These are phyloP conservation scores for Aspergillus chevalieri DNA, from an alignment of 2,329 filamentous ascomycete genomes.

Conservation along the genomic window DNA sequence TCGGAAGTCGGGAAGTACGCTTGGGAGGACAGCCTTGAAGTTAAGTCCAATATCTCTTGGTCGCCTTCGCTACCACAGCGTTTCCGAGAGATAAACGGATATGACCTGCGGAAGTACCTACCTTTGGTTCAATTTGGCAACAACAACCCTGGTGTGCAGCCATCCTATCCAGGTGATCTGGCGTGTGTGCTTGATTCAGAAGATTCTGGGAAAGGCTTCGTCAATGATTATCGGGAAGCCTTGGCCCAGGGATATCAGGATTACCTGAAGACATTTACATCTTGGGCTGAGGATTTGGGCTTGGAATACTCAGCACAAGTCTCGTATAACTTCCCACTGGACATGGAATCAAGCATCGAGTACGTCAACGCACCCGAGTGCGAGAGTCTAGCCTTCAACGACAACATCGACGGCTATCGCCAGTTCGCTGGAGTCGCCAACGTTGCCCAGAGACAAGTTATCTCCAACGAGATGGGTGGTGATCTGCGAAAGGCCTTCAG, in stretches of 20 bases:
- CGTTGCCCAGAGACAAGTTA: conserved; percentile 30
- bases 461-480: conserved; percentile 37
- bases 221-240: conserved; percentile 6
- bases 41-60: conserved; percentile 29
- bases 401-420: conserved; percentile 33
- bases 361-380: conserved; percentile 33
- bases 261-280: conserved; percentile 23
- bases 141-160: conserved; percentile 7
- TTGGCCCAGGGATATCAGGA: conserved; percentile 8
- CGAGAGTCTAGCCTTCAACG: conserved; percentile 30
- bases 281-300: conserved; percentile 27
- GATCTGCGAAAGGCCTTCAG: conserved; percentile 17
- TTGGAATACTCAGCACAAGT: conserved; percentile 33
- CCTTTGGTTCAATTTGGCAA: conserved; percentile 18
- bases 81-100: conserved; percentile 27
- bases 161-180: conserved; percentile 2
- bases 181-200: conserved; percentile 5
- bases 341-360: conserved; percentile 32
- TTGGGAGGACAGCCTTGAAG: conserved; percentile 21
- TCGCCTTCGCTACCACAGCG: conserved; percentile 20
- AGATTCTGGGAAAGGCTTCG: conserved; percentile 5
- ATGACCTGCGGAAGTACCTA: conserved; percentile 25
- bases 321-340: conserved; percentile 36
- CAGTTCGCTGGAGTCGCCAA: conserved; percentile 37
- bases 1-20: conserved; percentile 29